A percentile compares a stretch with the other conserved stretches of the same genome.
These are phyloP conservation scores for Penstemon newberryi DNA, from an alignment of 257 asterid species.

Conservation along the genomic window DNA sequence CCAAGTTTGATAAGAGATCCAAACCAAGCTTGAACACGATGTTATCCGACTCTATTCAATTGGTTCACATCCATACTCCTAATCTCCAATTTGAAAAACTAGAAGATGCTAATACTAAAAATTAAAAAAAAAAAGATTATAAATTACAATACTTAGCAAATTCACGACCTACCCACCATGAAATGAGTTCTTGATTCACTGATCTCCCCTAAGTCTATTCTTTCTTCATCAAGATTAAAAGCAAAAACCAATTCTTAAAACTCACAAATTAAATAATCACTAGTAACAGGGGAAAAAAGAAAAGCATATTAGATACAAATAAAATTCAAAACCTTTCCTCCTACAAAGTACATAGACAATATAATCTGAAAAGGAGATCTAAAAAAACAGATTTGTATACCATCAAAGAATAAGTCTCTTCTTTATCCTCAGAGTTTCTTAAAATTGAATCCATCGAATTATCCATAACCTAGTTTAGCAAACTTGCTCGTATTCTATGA, in stretches of 20 bases:
- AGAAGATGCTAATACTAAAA: not conserved
- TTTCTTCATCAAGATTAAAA: not conserved
- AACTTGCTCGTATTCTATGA: not conserved
- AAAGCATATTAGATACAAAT: not conserved
- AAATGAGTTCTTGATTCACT: not conserved
- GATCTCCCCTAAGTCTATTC: not conserved
- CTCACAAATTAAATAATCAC: not conserved
- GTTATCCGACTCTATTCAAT: not conserved
- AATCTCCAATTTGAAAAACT: conserved; percentile 5
- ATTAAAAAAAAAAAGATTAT: not conserved
- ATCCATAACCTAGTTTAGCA: not conserved
- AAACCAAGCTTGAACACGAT: not conserved
- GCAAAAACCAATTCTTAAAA: conserved; percentile 2
- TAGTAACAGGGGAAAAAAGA: not conserved
- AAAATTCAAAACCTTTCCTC: not conserved
- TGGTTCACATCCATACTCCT: too few species aligned
- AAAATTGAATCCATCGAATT: conserved; percentile 25
- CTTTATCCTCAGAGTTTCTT: conserved; percentile 30
- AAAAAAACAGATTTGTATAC: conserved; percentile 19
- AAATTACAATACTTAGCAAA: not conserved
- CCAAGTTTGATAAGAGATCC: not conserved
- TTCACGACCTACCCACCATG: not conserved
- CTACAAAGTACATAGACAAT: not conserved
- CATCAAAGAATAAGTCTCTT: conserved; percentile 39
- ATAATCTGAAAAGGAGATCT: not conserved